Base-by-base conservation (phyloP, 208 protist species). In the Spongospora subterranea region DNA sequence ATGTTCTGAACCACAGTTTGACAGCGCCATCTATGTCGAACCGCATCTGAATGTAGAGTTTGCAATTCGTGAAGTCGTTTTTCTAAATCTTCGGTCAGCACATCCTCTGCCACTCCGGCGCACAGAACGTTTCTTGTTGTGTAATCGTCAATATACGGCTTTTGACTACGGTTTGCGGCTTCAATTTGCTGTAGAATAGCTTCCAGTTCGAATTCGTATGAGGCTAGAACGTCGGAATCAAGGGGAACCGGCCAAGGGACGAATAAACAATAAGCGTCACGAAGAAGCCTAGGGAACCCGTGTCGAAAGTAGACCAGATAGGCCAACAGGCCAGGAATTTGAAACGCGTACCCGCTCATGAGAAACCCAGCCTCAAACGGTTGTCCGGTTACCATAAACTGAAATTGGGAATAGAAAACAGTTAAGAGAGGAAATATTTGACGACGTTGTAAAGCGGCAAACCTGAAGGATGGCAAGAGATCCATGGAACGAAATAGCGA, bases 201-300 rank as follows among this genome's bases (percentile, higher is more conserved):
- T 43, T 82, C 71, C 71, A 82, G n/a, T n/a, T 6, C 71, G 71
- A 82, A 82, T 43, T 82, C 71, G 71, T 82, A 82, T n/a, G n/a
- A 6, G n/a, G 71, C 71, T 6, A 82, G 6, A 6, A 6, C 17
- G 6, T 82, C 71, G n/a, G 35, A n/a, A 82, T 82, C 71, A 43
- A 6, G 6, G 35, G 17, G 71, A 35, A 20, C 11, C 6, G 71
- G 6, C 71, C 71, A 82, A 39, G 71, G 35, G 6, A 39, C 71
- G n/a, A 82, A 82, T n/a, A 82, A 45, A n/a, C n/a, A 40, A n/a
- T 40, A 39, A 13, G 71, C 6, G 6, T 13, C 71, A 82, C 6
- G 6, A 35, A 82, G 6, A 6, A 82, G 6, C 6, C 71, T 6
- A 35, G 11, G 71, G 35, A 82, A 82, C 71, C 71, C 71, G 6